phyloP scores from a whole-genome alignment of 2,329 filamentous ascomycete species.

The Aspergillus cejpii region DNA sequence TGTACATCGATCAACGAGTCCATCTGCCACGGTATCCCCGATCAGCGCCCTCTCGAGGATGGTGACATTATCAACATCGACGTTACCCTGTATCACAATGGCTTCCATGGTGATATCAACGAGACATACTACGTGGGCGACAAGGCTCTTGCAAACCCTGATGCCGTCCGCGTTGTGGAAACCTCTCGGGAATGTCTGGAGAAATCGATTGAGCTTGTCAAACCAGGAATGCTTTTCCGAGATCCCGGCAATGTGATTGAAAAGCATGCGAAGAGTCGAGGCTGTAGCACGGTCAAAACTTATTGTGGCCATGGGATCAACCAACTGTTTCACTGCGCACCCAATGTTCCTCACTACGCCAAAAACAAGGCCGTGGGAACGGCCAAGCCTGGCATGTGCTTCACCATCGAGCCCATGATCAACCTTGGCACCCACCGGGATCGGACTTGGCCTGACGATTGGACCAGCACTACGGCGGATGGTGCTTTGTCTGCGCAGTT shows the following conservation, averaged over 20 bases:
- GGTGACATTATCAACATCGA: constrained; percentile 98
- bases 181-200: constrained; percentile 81
- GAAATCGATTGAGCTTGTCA: constrained; percentile 84
- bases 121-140: constrained; percentile 98
- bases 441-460: constrained; percentile 96
- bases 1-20: constrained; percentile 96
- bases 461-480: constrained; percentile 91
- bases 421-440: constrained; percentile 84
- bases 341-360: constrained; percentile 92
- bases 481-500: constrained; percentile 90
- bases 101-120: constrained; percentile 94
- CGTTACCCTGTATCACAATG: constrained; percentile 86
- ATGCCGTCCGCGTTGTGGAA: constrained; percentile 85
- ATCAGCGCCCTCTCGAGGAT: constrained; percentile 76
- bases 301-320: constrained; percentile 97
- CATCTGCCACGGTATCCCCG: constrained; percentile 97
- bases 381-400: constrained; percentile 95
- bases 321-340: constrained; percentile 83
- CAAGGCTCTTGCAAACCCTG: constrained; percentile 72
- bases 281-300: constrained; percentile 87
- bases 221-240: constrained; percentile 85
- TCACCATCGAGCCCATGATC: constrained; percentile 99
- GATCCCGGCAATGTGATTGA: constrained; percentile 94
- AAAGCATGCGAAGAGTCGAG: constrained; percentile 77
- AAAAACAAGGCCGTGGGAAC: constrained; percentile 97